phyloP scores from a whole-genome alignment of 768 basidiomycete species.

The Leccinum uliginosum region DNA sequence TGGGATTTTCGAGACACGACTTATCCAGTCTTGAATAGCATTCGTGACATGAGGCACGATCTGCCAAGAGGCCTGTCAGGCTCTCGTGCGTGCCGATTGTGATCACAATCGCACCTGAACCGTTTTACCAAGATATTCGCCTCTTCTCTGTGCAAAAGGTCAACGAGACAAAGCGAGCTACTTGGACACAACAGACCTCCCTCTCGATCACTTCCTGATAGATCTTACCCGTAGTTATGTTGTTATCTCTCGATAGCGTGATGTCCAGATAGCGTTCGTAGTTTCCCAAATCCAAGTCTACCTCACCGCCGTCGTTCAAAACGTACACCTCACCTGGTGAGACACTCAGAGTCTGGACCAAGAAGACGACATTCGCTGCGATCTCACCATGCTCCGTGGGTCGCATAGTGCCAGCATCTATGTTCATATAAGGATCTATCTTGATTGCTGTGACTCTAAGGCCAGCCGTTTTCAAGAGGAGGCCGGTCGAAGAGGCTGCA shows the following conservation, averaged over 20 bases:
- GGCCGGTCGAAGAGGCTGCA: constrained; percentile 91
- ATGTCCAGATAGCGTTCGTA: constrained; percentile 98
- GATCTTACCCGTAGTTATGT: constrained; percentile 98
- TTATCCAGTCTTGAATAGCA: constrained; percentile 98
- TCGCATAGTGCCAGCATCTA: constrained; percentile 98
- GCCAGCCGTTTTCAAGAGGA: constrained; percentile 91
- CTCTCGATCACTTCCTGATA: constrained; percentile 96
- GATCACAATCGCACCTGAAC: constrained; percentile 63
- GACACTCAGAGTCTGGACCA: constrained; percentile 17
- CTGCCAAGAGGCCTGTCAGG: constrained; percentile 34
- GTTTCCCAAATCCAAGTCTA: constrained; percentile 96
- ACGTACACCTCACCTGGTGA: constrained; percentile 90
- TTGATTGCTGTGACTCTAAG: constrained; percentile 98
- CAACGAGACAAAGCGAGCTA: constrained; percentile 6
- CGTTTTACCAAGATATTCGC: constrained; percentile 93
- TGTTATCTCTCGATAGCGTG: constrained; percentile 91
- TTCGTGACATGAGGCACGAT: constrained; percentile 96
- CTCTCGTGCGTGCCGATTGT: background rate
- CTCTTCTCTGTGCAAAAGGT: constrained; percentile 51
- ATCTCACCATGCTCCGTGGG: constrained; percentile 93
- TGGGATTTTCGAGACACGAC: constrained; percentile 89
- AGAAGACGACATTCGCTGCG: constrained; percentile 4
- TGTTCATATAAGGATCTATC: constrained; percentile 99
- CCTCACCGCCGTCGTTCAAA: constrained; percentile 96
- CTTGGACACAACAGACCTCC: constrained; percentile 61